Evolutionary conservation across 441 rosid genomes (phyloP).

Genomic region (Pelargonium cotyledonis): DNA sequence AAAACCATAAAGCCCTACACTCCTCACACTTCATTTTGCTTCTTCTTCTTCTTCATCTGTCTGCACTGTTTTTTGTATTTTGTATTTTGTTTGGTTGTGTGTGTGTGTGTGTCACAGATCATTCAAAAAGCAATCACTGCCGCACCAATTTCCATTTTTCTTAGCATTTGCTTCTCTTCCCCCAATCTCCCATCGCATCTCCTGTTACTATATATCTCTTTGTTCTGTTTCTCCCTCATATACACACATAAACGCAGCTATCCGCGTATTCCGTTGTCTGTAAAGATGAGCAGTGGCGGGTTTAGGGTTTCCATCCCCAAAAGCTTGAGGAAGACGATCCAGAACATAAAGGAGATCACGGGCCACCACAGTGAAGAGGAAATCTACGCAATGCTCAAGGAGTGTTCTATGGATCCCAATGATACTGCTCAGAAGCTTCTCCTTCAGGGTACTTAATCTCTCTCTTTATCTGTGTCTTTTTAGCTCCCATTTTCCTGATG

Average conservation of each 20-base stretch:
- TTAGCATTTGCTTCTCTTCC: background rate
- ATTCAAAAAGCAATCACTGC: background rate
- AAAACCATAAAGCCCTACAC: too few relatives aligned
- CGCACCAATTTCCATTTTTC: background rate
- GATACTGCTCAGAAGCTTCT: conserved; percentile 75
- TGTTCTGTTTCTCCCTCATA: background rate
- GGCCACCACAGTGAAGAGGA: conserved; percentile 77
- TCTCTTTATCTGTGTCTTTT: conserved; percentile 7
- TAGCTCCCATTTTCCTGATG: background rate
- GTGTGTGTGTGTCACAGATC: background rate
- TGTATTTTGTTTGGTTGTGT: too few relatives aligned
- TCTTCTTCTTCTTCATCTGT: background rate
- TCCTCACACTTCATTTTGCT: background rate
- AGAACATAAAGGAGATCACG: conserved; percentile 68
- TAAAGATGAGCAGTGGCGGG: conserved; percentile 70
- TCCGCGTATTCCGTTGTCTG: conserved; percentile 10
- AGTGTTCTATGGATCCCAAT: conserved; percentile 90
- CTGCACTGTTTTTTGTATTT: background rate
- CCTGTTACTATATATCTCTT: background rate
- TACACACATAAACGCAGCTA: background rate
- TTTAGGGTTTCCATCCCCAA: conserved; percentile 66
- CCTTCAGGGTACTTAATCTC: conserved; percentile 40
- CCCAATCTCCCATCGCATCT: background rate
- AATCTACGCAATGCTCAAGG: conserved; percentile 86
- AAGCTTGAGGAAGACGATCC: conserved; percentile 57